Conservation (phyloP, 768 basidiomycete genomes). For the Boletus rex-veris region DNA sequence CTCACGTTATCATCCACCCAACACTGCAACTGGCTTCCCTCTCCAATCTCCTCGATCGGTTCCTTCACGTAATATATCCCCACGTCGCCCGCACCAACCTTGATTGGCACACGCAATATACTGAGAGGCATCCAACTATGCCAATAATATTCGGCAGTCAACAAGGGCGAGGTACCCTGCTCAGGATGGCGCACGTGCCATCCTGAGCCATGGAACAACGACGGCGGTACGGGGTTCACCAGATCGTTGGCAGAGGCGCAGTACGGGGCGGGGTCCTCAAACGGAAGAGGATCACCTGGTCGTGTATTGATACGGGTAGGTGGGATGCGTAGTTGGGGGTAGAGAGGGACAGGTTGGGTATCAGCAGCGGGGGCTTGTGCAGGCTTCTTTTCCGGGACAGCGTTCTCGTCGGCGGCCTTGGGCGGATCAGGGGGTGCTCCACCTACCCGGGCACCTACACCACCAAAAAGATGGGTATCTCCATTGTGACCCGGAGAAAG, state of each 20-base stretch:
- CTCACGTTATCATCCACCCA: slow-evolving; percentile 97
- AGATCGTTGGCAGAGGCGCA: slow-evolving; percentile 97
- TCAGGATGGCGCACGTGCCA: slow-evolving; percentile 81
- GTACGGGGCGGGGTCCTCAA: slow-evolving; percentile 85
- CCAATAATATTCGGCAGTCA: slow-evolving; percentile 84
- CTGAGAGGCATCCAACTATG: slow-evolving; percentile 83
- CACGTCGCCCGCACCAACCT: slow-evolving; percentile 85
- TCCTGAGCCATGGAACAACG: slow-evolving; percentile 89
- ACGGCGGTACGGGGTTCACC: slow-evolving; percentile 94
- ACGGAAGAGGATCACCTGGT: slow-evolving; percentile 51
- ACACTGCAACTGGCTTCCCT: slow-evolving; percentile 76
- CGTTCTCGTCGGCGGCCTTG: slow-evolving; percentile 31
- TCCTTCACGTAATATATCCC: slow-evolving; percentile 88
- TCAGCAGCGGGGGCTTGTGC: slow-evolving; percentile 8
- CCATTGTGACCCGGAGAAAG: slow-evolving; percentile 35
- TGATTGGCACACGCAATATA: slow-evolving; percentile 77
- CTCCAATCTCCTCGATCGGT: slow-evolving; percentile 50
- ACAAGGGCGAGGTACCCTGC: slow-evolving; percentile 41
- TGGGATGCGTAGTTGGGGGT: slow-evolving; percentile 52
- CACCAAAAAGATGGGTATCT: slow-evolving; percentile 71
- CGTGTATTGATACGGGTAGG: slow-evolving; percentile 66
- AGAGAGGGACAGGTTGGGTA: slow-evolving; percentile 18
- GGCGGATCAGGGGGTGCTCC: slow-evolving; percentile 47
- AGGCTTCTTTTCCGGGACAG: slow-evolving; percentile 29
- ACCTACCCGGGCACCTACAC: slow-evolving; percentile 82